Evolutionary conservation across 371 early-diverging fungal species (phyloP).

Genomic region (Mucor irregularis): DNA sequence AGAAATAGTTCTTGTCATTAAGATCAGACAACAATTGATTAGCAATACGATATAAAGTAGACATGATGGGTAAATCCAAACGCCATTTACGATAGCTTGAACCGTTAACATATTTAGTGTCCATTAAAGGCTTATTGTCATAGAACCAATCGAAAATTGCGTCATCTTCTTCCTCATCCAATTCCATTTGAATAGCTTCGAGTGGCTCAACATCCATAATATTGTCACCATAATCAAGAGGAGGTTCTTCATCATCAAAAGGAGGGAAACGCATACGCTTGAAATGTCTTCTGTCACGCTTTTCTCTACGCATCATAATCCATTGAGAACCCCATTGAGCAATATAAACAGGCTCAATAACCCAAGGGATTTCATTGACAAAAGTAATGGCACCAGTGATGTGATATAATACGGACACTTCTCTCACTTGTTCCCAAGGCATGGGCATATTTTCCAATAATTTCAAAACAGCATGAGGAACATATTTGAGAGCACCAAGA

Average conservation of each 20-base stretch:
- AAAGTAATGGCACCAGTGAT: slow-evolving; percentile 98
- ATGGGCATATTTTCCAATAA: slow-evolving; percentile 99
- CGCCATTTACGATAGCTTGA: slow-evolving; percentile 92
- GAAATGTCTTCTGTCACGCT: slow-evolving; percentile 96
- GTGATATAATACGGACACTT: slow-evolving; percentile 97
- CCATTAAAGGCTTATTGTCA: slow-evolving; percentile 92
- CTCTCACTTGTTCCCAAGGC: slow-evolving; percentile 99
- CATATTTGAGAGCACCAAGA: slow-evolving; percentile 96
- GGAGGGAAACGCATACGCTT: slow-evolving; percentile 98
- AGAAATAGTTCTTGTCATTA: slow-evolving; percentile 94
- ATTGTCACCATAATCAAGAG: slow-evolving; percentile 97
- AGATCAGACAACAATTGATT: slow-evolving; percentile 93
- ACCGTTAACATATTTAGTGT: slow-evolving; percentile 87
- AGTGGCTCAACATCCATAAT: slow-evolving; percentile 95
- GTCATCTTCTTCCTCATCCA: slow-evolving; percentile 94
- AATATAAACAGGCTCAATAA: slow-evolving; percentile 94
- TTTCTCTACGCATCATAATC: slow-evolving; percentile 99
- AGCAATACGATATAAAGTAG: slow-evolving; percentile 91
- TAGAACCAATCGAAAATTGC: slow-evolving; percentile 97
- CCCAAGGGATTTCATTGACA: slow-evolving; percentile 95
- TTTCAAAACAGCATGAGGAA: slow-evolving; percentile 98
- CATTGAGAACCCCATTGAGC: slow-evolving; percentile 99
- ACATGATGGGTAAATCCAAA: slow-evolving; percentile 91
- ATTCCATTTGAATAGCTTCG: slow-evolving; percentile 98
- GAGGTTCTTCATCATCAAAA: slow-evolving; percentile 98